These are phyloP conservation scores for Lunasporangiospora selenospora DNA, from an alignment of 192 early-diverging fungal genomes.

Conservation along the genomic window DNA sequence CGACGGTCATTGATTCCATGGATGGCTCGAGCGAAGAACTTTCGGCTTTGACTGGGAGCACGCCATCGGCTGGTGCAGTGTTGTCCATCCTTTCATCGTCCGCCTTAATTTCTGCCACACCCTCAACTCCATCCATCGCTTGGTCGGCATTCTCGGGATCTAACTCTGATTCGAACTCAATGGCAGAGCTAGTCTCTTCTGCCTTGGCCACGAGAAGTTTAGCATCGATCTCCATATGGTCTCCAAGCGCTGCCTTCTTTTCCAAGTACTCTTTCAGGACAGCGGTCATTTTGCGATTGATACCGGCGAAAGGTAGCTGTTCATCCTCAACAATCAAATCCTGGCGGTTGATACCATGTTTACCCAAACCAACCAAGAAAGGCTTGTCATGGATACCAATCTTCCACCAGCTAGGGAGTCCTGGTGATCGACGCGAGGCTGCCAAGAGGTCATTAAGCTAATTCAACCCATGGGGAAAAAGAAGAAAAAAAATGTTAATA, in stretches of 20 bases:
- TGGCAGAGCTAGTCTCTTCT: constrained; percentile 1
- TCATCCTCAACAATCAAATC: constrained; percentile 72
- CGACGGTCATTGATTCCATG: too few species aligned
- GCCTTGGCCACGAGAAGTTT: neutral
- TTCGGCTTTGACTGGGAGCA: too few species aligned
- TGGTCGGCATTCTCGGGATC: neutral
- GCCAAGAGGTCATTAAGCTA: constrained; percentile 55
- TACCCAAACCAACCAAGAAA: constrained; percentile 72
- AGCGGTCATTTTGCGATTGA: constrained; percentile 37
- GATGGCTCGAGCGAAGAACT: too few species aligned
- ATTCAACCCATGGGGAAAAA: neutral
- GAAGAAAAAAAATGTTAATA: constrained; percentile 1
- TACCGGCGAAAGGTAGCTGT: constrained; percentile 56
- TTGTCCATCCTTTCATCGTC: constrained; percentile 8
- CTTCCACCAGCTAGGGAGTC: constrained; percentile 80
- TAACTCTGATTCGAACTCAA: neutral
- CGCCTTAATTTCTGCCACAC: neutral
- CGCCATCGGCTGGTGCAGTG: constrained; percentile 5
- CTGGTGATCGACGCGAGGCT: constrained; percentile 55
- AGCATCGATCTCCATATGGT: constrained; percentile 23
- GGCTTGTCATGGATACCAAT: constrained; percentile 68
- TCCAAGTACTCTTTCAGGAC: constrained; percentile 23
- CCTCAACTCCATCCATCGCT: constrained; percentile 17
- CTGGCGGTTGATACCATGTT: constrained; percentile 70
- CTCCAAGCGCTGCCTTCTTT: constrained; percentile 18